Conservation (phyloP, 805 yeast genomes). For the Candida hispaniensis region DNA sequence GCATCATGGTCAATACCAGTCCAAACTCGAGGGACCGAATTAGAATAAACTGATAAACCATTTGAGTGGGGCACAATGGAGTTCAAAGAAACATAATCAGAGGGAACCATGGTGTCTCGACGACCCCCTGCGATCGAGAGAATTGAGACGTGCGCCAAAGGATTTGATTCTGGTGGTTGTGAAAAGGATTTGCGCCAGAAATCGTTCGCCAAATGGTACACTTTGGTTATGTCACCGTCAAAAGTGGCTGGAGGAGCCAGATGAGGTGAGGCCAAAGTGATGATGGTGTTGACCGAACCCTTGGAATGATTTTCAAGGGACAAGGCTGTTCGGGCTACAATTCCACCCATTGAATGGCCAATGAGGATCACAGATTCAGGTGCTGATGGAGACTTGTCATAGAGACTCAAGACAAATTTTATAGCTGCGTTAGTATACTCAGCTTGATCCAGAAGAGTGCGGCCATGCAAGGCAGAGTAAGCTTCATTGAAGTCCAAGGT, state of each 20-base stretch:
- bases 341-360: slow-evolving; percentile 97
- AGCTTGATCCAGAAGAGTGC: slow-evolving; percentile 87
- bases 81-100: slow-evolving; percentile 73
- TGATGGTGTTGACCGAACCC: slow-evolving; percentile 67
- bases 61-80: slow-evolving; percentile 61
- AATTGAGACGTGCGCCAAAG: slow-evolving; percentile 51
- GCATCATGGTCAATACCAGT: slow-evolving; percentile 91
- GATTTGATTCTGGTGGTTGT: slow-evolving; percentile 32
- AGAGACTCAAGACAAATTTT: slow-evolving; percentile 58
- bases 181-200: slow-evolving; percentile 66
- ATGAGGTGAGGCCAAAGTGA: slow-evolving; percentile 87
- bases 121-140: slow-evolving; percentile 87
- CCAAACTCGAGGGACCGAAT: slow-evolving; percentile 88
- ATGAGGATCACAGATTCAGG: slow-evolving; percentile 68
- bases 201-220: slow-evolving; percentile 62
- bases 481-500: slow-evolving; percentile 93
- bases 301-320: slow-evolving; percentile 65
- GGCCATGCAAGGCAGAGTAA: slow-evolving; percentile 90
- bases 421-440: slow-evolving; percentile 87
- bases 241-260: slow-evolving; percentile 86
- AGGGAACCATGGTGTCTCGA: slow-evolving; percentile 68
- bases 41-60: slow-evolving; percentile 74
- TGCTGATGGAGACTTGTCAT: slow-evolving; percentile 31
- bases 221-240: slow-evolving; percentile 72
- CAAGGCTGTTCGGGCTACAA: slow-evolving; percentile 78